These are phyloP conservation scores for Cytidiella melzeri DNA, from an alignment of 768 basidiomycete genomes.

Conservation along the genomic window DNA sequence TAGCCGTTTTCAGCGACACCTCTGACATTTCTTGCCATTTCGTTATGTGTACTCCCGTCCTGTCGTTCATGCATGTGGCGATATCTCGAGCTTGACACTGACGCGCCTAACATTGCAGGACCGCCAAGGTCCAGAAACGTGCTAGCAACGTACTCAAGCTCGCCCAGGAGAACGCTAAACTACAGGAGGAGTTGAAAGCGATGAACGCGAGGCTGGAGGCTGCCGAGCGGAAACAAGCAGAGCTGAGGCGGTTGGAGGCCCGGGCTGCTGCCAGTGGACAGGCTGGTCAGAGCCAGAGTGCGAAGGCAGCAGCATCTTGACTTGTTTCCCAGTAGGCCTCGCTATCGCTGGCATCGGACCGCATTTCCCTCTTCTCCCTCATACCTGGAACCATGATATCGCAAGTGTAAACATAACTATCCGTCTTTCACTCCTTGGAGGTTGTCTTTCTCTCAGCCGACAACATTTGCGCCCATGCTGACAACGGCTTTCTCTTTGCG, in stretches of 20 bases:
- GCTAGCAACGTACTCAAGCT: slow-evolving; percentile 74
- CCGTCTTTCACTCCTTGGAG: too few species aligned
- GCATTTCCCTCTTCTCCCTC: not conserved
- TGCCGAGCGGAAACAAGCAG: slow-evolving; percentile 55
- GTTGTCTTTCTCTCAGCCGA: too few species aligned
- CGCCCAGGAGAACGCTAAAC: slow-evolving; percentile 72
- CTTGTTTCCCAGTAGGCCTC: slow-evolving; percentile 15
- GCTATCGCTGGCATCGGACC: not conserved
- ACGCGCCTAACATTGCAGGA: slow-evolving; percentile 1
- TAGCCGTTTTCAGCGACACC: not conserved
- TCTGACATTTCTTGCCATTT: not conserved
- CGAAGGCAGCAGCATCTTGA: slow-evolving; percentile 17
- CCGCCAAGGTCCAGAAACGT: slow-evolving; percentile 52
- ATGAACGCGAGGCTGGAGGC: slow-evolving; percentile 73
- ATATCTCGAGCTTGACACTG: not conserved
- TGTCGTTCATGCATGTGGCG: not conserved
- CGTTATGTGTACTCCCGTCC: slow-evolving; percentile 3
- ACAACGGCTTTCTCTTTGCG: too few species aligned
- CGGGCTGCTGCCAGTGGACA: not conserved
- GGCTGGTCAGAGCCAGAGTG: not conserved
- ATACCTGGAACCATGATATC: not conserved
- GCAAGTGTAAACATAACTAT: not conserved
- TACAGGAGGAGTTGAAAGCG: slow-evolving; percentile 68
- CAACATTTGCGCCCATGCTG: too few species aligned
- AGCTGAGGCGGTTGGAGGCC: slow-evolving; percentile 35